A percentile compares a stretch with the other conserved stretches of the same genome.
Evolutionary conservation across 495 filamentous ascomycete species (phyloP).

Genomic region (Aspergillus haitiensis): DNA sequence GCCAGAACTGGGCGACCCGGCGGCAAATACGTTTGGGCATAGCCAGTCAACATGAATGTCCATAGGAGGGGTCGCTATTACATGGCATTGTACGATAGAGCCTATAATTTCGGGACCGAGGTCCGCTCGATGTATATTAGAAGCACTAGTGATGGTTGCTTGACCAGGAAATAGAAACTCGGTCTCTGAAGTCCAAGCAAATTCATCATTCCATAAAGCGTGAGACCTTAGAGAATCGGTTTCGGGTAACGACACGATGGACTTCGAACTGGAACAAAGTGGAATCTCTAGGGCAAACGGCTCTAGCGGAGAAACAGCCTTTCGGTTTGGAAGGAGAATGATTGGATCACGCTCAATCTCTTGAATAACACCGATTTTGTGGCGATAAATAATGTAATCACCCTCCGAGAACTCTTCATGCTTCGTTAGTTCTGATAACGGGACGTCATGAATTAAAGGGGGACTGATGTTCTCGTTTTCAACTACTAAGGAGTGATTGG

Average conservation of each 20-base stretch:
- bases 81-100: constrained; percentile 42
- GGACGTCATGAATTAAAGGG: constrained; percentile 18
- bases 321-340: constrained; percentile 23
- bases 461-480: constrained; percentile 3
- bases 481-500: not conserved
- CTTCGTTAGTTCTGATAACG: constrained; percentile 17
- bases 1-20: constrained; percentile 3
- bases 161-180: constrained; percentile 45
- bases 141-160: constrained; percentile 48
- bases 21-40: constrained; percentile 41
- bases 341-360: constrained; percentile 25
- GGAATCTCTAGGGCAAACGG: constrained; percentile 19
- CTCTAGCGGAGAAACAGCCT: constrained; percentile 17
- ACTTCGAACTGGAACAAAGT: constrained; percentile 10
- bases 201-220: constrained; percentile 6
- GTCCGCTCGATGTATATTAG: constrained; percentile 48
- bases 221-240: not conserved
- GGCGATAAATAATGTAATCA: constrained; percentile 26
- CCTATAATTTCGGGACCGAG: constrained; percentile 45
- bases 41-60: constrained; percentile 53
- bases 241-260: constrained; percentile 17
- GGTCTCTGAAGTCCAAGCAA: constrained; percentile 16
- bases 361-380: constrained; percentile 27
- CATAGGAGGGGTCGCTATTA: constrained; percentile 47
- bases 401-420: constrained; percentile 24